Base-by-base conservation (phyloP, 352 stramenopile species). In the Phytophthora brassicae region DNA sequence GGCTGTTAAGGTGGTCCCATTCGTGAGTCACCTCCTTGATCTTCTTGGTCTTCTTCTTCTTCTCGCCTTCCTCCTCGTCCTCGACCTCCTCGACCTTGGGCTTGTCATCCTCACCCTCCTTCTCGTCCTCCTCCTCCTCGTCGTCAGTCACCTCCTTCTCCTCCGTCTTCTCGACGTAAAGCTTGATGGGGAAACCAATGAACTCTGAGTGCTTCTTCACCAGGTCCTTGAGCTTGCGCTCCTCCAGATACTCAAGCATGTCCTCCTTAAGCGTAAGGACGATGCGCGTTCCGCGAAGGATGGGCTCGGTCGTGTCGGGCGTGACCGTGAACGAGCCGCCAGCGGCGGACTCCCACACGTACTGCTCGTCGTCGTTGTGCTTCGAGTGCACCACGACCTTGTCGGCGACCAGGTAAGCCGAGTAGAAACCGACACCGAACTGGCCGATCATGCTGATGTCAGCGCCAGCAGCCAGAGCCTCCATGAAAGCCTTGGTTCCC, bases 181-280 rank as follows among this genome's bases (percentile, higher is more conserved):
- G 90, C 83, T 98, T 98, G 82, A 99, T 99, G 29, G 97, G 96
- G 94, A 99, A 99, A 48, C 96, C 94, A 87, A 99, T 99, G 85
- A 99, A 99, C 82, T 99, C 97, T 7, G 94, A 99, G 85, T 99
- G 97, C 85, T 99, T 99, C 93, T 99, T 99, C 45, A 99, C 96
- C 31, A 99, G 79, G 76, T 99, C 97, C 81, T 99, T 99, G 54
- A 99, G 80, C 70, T 97, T 96, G 73, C 92, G 91, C 80, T 99
- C 97, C 77, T 99, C 97, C 1, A 99, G 75, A 87, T 99, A 99
- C 77, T 99, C 97, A 6, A 94, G 88, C 96, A 99, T 98, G 81
- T 99, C 97, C 74, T 99, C 97, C 96, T 99, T 99, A 26, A 99
- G 72, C 76, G 97, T 95, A 22, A 99, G 77, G 51, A 98, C 91